These are phyloP conservation scores for Arabidopsis lyrata DNA, from an alignment of 441 rosid genomes.

Conservation along the genomic window DNA sequence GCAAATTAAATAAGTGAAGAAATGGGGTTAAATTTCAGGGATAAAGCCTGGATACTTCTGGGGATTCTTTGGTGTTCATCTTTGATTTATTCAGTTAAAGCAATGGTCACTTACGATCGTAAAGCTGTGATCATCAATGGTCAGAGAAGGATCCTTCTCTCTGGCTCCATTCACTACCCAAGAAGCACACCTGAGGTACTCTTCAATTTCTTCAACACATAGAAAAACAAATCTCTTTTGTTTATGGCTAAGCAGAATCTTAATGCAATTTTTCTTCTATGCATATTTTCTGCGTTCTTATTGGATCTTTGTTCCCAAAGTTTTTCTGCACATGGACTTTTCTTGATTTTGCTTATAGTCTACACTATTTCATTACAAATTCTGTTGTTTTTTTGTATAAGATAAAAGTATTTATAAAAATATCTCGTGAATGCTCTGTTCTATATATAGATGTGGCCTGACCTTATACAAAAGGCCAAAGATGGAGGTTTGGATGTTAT, in stretches of 20 bases:
- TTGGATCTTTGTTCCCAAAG: not conserved
- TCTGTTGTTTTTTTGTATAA: not conserved
- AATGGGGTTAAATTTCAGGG: conserved; percentile 34
- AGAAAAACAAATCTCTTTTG: not conserved
- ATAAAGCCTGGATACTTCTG: conserved; percentile 28
- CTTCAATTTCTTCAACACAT: not conserved
- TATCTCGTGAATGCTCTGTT: conserved; percentile 19
- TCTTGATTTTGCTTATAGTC: conserved; percentile 22
- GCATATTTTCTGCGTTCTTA: not conserved
- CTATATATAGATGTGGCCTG: conserved; percentile 75
- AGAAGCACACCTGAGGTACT: conserved; percentile 80
- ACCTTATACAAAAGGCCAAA: conserved; percentile 68
- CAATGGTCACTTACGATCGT: conserved; percentile 65
- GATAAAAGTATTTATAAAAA: not conserved
- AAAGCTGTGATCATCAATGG: conserved; percentile 69
- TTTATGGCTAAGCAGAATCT: not conserved
- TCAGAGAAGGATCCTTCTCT: conserved; percentile 63
- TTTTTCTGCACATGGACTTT: conserved; percentile 18
- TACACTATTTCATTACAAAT: conserved; percentile 7
- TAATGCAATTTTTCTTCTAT: not conserved
- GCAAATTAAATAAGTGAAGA: conserved; percentile 3
- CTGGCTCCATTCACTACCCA: conserved; percentile 82
- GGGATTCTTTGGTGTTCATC: conserved; percentile 49
- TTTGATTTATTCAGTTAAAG: conserved; percentile 57
- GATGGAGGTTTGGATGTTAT: conserved; percentile 76